phyloP scores from a whole-genome alignment of 306 rosid species.

The Vigna hirtella region DNA sequence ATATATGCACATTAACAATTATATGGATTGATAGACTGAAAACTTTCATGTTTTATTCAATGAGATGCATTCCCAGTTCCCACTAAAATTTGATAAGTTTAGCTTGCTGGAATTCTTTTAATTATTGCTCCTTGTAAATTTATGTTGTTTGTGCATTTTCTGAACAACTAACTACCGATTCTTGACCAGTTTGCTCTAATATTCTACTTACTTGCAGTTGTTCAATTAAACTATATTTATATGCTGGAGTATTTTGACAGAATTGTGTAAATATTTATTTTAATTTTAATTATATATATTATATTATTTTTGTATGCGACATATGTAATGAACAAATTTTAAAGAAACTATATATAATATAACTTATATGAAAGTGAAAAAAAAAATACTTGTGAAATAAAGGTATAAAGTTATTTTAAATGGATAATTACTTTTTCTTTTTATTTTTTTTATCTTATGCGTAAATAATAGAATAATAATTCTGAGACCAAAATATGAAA shows the following conservation, averaged over 20 bases:
- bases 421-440: too few species aligned
- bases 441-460: too few species aligned
- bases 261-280: conserved; percentile 51
- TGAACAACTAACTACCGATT: neutral
- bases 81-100: conserved; percentile 4
- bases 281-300: too few species aligned
- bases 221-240: conserved; percentile 37
- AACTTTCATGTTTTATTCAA: neutral
- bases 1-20: neutral
- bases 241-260: conserved; percentile 53
- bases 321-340: too few species aligned
- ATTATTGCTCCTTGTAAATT: conserved; percentile 3
- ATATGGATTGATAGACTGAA: neutral
- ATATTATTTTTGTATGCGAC: too few species aligned
- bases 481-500: too few species aligned
- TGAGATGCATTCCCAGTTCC: conserved; percentile 1
- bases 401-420: too few species aligned
- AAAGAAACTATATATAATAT: too few species aligned
- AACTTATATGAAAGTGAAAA: too few species aligned
- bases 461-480: too few species aligned
- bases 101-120: conserved; percentile 27
- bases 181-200: conserved; percentile 26
- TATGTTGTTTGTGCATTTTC: neutral
- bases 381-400: too few species aligned
- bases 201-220: neutral